A percentile compares a stretch with the other conserved stretches of the same genome.
phyloP scores from a whole-genome alignment of 805 yeast species.

The Vanderwaltozyma yarrowii region DNA sequence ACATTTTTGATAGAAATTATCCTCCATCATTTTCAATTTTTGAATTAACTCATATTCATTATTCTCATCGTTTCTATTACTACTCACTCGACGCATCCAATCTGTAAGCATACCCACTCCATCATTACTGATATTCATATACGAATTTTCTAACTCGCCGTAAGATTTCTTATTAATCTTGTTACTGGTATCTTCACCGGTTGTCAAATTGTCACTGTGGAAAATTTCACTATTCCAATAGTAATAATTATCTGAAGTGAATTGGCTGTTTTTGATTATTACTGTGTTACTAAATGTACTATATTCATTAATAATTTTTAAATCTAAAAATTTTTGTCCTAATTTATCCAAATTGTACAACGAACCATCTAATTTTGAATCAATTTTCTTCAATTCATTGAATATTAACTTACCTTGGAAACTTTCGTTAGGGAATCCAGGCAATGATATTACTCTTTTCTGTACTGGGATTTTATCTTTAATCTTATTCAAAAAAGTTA shows the following conservation, averaged over 20 bases:
- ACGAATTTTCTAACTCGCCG: constrained; percentile 9
- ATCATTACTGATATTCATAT: too few species aligned
- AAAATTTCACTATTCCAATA: not conserved
- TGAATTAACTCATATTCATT: constrained; percentile 4
- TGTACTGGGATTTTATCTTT: constrained; percentile 13
- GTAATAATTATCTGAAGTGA: constrained; percentile 7
- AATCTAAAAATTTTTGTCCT: constrained; percentile 23
- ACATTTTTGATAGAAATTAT: constrained; percentile 5
- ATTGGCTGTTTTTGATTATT: not conserved
- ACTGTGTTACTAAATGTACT: constrained; percentile 3
- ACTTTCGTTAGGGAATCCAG: constrained; percentile 11
- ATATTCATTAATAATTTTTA: constrained; percentile 16
- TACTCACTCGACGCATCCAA: constrained; percentile 9
- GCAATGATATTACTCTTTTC: constrained; percentile 22
- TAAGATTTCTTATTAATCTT: too few species aligned
- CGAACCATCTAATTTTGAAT: constrained; percentile 20
- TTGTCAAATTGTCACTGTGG: too few species aligned
- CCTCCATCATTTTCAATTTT: constrained; percentile 9
- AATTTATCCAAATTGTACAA: constrained; percentile 25
- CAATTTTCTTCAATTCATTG: constrained; percentile 14
- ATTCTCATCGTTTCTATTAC: constrained; percentile 1
- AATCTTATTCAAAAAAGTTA: constrained; percentile 4
- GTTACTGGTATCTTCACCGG: too few species aligned
- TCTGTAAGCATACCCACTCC: not conserved
- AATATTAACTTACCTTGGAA: constrained; percentile 22